phyloP scores from a whole-genome alignment of 805 yeast species.

The Cyberlindnera subsufficiens region DNA sequence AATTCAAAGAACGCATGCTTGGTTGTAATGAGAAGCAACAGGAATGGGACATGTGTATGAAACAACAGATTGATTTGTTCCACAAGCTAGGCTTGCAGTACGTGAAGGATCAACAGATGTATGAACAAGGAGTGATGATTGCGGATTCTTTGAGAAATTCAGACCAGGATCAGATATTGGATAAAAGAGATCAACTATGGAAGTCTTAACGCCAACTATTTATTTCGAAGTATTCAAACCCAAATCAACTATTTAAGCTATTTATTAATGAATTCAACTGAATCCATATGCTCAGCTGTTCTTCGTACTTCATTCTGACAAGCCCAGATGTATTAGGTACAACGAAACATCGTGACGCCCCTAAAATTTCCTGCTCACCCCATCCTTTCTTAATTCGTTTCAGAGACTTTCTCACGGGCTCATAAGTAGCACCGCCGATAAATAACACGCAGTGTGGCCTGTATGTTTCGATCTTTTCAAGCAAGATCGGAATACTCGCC shows the following conservation, averaged over 20 bases:
- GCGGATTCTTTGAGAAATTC: conserved; percentile 14
- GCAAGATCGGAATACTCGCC: conserved; percentile 46
- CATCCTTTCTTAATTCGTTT: conserved; percentile 30
- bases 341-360: conserved; percentile 39
- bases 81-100: conserved; percentile 11
- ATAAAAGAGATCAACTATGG: conserved; percentile 17
- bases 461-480: conserved; percentile 34
- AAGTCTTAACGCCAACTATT: background rate
- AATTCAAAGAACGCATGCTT: conserved; percentile 11
- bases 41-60: conserved; percentile 12
- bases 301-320: conserved; percentile 44
- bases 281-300: conserved; percentile 46
- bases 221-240: background rate
- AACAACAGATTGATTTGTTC: conserved; percentile 14
- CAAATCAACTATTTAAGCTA: conserved; percentile 1
- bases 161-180: conserved; percentile 8
- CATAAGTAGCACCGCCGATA: conserved; percentile 77
- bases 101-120: conserved; percentile 6
- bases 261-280: conserved; percentile 23
- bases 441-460: conserved; percentile 44
- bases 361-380: conserved; percentile 33
- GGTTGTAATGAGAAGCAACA: conserved; percentile 13
- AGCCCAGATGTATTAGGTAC: conserved; percentile 73
- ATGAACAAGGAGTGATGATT: conserved; percentile 6
- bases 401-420: conserved; percentile 36